These are phyloP conservation scores for Paraphysoderma sedebokerense DNA, from an alignment of 371 early-diverging fungal species.

Conservation along the genomic window DNA sequence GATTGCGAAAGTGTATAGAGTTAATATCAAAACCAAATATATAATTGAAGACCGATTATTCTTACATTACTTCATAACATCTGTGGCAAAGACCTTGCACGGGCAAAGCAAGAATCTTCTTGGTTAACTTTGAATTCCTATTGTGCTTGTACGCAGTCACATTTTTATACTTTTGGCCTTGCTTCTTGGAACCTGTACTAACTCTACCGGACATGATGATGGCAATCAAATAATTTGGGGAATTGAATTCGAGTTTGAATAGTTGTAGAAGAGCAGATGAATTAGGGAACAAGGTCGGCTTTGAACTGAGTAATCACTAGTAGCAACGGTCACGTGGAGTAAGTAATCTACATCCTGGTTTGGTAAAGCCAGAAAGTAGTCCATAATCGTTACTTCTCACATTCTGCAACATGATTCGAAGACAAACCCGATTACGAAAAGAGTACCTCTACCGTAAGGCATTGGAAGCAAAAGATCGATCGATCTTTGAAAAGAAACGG, in stretches of 20 bases:
- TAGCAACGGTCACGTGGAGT: no score
- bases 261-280: no score
- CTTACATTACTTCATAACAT: constrained; percentile 65
- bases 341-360: no score
- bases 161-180: constrained; percentile 78
- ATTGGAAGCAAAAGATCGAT: constrained; percentile 71
- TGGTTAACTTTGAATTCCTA: constrained; percentile 61
- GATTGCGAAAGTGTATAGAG: no score
- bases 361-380: no score
- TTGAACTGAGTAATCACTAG: no score
- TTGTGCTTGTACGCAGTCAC: constrained; percentile 67
- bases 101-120: constrained; percentile 58
- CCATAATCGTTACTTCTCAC: no score
- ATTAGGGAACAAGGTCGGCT: no score
- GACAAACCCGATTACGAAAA: constrained; percentile 64
- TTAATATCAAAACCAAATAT: no score
- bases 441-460: constrained; percentile 94
- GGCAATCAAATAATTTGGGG: no score
- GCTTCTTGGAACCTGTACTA: constrained; percentile 27
- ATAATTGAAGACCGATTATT: no score
- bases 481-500: constrained; percentile 83
- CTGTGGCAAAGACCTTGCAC: constrained; percentile 71
- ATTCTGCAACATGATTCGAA: constrained; percentile 47
- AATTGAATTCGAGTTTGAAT: no score
- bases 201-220: neutral